Conservation (phyloP, 106 monocot species). For the Acorus calamus region DNA sequence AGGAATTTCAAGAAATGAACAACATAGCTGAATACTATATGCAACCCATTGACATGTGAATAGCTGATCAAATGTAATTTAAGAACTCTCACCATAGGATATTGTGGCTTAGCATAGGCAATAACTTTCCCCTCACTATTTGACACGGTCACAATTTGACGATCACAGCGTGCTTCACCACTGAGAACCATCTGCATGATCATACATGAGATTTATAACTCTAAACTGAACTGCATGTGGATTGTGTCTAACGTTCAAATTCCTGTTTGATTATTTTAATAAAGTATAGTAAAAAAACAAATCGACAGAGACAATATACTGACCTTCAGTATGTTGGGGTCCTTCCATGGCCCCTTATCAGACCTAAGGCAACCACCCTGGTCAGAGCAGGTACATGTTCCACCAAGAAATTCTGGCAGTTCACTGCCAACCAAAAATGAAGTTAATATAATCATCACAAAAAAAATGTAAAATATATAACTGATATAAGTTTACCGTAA, state of each 20-base stretch:
- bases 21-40: neutral
- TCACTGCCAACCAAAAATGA: constrained; percentile 34
- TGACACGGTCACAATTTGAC: constrained; percentile 71
- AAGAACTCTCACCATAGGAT: constrained; percentile 24
- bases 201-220: too few relatives aligned
- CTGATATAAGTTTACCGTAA: neutral
- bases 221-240: too few relatives aligned
- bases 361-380: constrained; percentile 74
- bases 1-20: too few relatives aligned
- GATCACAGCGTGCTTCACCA: constrained; percentile 61
- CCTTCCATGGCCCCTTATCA: constrained; percentile 82
- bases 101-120: constrained; percentile 56
- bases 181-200: constrained; percentile 50
- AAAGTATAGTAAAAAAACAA: too few relatives aligned
- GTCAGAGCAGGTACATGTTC: constrained; percentile 76
- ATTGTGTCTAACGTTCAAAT: too few relatives aligned
- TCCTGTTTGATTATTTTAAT: too few relatives aligned
- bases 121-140: constrained; percentile 61
- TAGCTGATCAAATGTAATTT: too few relatives aligned
- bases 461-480: neutral
- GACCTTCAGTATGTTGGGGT: constrained; percentile 72
- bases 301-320: neutral
- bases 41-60: too few relatives aligned
- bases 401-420: constrained; percentile 84
- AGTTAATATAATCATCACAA: neutral